Base-by-base conservation (phyloP, 306 rosid genomes). In the Hippophae rhamnoides region DNA sequence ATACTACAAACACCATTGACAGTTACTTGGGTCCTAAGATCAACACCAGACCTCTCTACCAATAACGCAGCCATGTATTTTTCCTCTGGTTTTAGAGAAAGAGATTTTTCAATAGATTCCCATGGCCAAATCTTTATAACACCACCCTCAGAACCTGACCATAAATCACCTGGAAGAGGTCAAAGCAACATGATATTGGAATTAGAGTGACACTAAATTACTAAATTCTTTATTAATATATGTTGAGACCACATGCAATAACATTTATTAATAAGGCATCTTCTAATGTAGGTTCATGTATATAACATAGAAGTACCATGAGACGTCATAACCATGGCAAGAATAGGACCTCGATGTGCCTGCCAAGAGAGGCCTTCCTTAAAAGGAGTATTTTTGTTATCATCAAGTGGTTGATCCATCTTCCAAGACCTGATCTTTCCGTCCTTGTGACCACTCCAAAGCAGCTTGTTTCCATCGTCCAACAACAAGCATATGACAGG, bases 361-460 rank as follows among this genome's bases (percentile, higher is more conserved):
- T 80, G 99, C 99, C 99, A 93, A 5, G 99, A 89, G 67, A 93
- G 97, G 44, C 95, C 99, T 72, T 93, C 99, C 85, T 84, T 93
- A 54, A 93, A 93, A 18, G 97, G 89, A 43, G 82, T 67, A 45
- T 71, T 41, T 2, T 18, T 43, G 7, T 7, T 46, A 56, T 26
- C 45, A 42, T 63, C 70, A 64, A 76, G 70, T 25, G 80, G 66
- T 73, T 84, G 95, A 66, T 88, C 95, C 85, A 76, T 77, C 76
- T 72, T 84, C 99, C 99, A 88, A 3, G 97, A 86, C 66, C 95
- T 77, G 47, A 93, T 80, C 86, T 88, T 93, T 23, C 99, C 99
- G 72, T 93, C 99, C 77, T 84, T 93, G 46, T 93, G 99, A 23
- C 99, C 99, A 44, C 76, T 84, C 99, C 97, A 93, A 1, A 88